phyloP scores from a whole-genome alignment of 176 grass and related monocot species.

The Bonia amplexicaulis region DNA sequence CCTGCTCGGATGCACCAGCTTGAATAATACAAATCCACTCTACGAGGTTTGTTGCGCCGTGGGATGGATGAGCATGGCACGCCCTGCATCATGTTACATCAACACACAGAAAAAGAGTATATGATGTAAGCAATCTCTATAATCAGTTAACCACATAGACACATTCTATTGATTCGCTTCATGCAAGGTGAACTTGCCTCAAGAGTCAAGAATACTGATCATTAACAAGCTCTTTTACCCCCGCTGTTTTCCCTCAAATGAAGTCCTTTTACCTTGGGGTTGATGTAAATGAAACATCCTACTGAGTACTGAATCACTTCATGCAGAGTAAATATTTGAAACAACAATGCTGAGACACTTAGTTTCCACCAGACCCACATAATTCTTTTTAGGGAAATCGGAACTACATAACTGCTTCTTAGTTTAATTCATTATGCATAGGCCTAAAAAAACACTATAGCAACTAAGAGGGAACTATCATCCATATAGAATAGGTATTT shows the following conservation, averaged over 20 bases:
- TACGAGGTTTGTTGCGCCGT: conserved; percentile 59
- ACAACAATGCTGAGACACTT: background rate
- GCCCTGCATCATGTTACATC: conserved; percentile 45
- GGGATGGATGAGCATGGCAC: conserved; percentile 66
- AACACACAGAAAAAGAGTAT: background rate
- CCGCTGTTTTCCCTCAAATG: background rate
- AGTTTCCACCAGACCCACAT: background rate
- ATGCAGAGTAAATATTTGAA: conserved; percentile 10
- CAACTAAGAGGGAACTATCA: background rate
- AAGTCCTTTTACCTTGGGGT: background rate
- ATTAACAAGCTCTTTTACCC: background rate
- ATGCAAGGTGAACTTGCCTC: conserved; percentile 8
- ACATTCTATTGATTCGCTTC: background rate
- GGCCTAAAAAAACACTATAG: background rate
- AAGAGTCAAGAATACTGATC: conserved; percentile 13
- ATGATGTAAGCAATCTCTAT: background rate
- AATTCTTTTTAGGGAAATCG: background rate
- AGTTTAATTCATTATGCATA: background rate
- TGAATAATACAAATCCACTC: conserved; percentile 87
- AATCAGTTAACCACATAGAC: background rate
- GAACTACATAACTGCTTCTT: background rate
- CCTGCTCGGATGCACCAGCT: conserved; percentile 92
- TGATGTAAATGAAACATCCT: background rate
- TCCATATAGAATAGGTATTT: background rate
- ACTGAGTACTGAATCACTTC: background rate